phyloP scores from a whole-genome alignment of 1,284 basidiomycete species.

The Ustanciosporium gigantosporum region DNA sequence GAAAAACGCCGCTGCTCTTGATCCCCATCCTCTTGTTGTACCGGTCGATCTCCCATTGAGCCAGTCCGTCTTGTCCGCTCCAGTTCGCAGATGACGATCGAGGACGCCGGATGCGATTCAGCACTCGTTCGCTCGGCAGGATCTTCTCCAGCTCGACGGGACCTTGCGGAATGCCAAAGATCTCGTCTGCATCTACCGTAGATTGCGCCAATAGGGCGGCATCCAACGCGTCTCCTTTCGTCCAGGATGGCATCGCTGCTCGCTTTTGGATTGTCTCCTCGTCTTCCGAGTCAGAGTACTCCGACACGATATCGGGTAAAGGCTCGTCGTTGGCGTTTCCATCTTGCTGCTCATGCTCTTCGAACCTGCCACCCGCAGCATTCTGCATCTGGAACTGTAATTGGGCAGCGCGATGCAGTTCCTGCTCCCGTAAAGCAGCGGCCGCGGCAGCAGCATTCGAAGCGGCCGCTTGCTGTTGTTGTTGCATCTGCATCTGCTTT shows the following conservation, averaged over 20 bases:
- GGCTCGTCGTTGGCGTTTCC: conserved; percentile 21
- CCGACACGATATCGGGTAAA: conserved; percentile 49
- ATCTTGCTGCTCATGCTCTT: conserved; percentile 17
- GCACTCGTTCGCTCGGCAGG: conserved; percentile 38
- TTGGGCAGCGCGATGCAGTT: conserved; percentile 22
- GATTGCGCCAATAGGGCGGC: conserved; percentile 46
- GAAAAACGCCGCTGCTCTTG: neutral
- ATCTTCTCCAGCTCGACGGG: conserved; percentile 53
- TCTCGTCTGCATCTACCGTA: conserved; percentile 52
- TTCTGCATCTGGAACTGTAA: conserved; percentile 26
- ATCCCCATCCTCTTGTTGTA: conserved; percentile 59
- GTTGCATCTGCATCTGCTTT: conserved; percentile 24
- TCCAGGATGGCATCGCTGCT: conserved; percentile 52
- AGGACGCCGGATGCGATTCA: conserved; percentile 41
- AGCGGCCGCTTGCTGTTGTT: conserved; percentile 19
- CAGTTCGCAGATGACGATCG: conserved; percentile 56
- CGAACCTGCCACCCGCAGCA: conserved; percentile 20
- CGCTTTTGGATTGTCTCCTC: conserved; percentile 53
- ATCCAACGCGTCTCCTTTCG: conserved; percentile 49
- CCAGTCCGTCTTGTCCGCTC: conserved; percentile 50
- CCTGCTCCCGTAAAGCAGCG: conserved; percentile 21
- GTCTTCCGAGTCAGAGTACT: conserved; percentile 58
- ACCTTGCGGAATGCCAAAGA: conserved; percentile 56
- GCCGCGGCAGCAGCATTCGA: conserved; percentile 12
- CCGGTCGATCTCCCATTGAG: conserved; percentile 57